These are phyloP conservation scores for Pisolithus microcarpus DNA, from an alignment of 768 basidiomycete species.

Conservation along the genomic window DNA sequence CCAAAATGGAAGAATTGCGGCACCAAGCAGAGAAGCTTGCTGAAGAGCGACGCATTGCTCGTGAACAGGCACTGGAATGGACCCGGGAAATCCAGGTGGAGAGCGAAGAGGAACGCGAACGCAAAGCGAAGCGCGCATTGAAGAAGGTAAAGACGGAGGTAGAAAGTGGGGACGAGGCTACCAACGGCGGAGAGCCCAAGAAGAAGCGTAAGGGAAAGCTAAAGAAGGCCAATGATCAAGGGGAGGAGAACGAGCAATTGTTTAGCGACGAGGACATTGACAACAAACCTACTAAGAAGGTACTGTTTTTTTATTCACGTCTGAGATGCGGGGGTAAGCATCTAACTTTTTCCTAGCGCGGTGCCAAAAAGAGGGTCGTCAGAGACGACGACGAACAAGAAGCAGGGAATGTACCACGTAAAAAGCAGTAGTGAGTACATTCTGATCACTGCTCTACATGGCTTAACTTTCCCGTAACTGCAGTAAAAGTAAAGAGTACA, in stretches of 20 bases:
- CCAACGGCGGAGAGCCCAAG: slow-evolving; percentile 43
- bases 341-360: slow-evolving; percentile 24
- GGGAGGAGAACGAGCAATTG: slow-evolving; percentile 55
- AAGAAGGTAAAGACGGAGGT: slow-evolving; percentile 47
- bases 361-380: slow-evolving; percentile 67
- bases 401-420: slow-evolving; percentile 50
- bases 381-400: slow-evolving; percentile 78
- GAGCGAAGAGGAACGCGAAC: slow-evolving; percentile 78
- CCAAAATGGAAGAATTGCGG: slow-evolving; percentile 56
- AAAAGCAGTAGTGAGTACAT: slow-evolving; percentile 65
- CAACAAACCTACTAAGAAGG: slow-evolving; percentile 61
- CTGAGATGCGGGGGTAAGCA: background rate
- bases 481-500: slow-evolving; percentile 85
- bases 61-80: slow-evolving; percentile 79
- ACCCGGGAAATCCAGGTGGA: slow-evolving; percentile 55
- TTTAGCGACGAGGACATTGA: slow-evolving; percentile 67
- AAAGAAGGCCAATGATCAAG: slow-evolving; percentile 46
- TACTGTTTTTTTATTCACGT: slow-evolving; percentile 20
- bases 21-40: slow-evolving; percentile 71
- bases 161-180: slow-evolving; percentile 46
- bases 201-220: slow-evolving; percentile 76
- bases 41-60: slow-evolving; percentile 64
- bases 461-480: slow-evolving; percentile 2
- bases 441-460: background rate
- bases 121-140: slow-evolving; percentile 47